Evolutionary conservation across 768 basidiomycete genomes (phyloP).

Genomic region (Mycena polygramma): DNA sequence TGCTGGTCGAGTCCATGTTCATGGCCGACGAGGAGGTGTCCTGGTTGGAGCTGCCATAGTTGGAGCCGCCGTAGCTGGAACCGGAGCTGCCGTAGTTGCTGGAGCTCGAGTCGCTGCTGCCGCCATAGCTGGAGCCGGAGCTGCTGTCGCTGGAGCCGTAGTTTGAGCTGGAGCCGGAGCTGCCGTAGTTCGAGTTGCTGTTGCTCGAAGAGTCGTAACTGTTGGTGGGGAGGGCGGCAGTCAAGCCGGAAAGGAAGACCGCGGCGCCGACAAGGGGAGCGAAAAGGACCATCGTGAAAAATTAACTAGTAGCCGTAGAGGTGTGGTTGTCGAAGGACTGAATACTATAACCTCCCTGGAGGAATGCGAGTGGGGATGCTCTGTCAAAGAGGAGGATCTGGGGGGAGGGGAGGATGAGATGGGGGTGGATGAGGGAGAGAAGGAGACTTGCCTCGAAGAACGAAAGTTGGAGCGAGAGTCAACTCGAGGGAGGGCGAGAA

Average conservation of each 20-base stretch:
- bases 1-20: constrained; percentile 43
- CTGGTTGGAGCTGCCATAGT: constrained; percentile 39
- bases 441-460: constrained; percentile 61
- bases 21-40: constrained; percentile 34
- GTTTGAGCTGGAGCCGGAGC: constrained; percentile 39
- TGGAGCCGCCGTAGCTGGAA: constrained; percentile 38
- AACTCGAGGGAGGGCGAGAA: constrained; percentile 69
- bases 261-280: constrained; percentile 67
- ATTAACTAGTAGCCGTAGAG: constrained; percentile 60
- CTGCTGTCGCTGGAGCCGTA: constrained; percentile 38
- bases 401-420: constrained; percentile 29
- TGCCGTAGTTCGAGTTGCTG: constrained; percentile 37
- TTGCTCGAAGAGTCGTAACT: constrained; percentile 34
- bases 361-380: constrained; percentile 63
- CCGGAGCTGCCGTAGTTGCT: constrained; percentile 39
- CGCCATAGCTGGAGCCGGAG: constrained; percentile 37
- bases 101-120: constrained; percentile 5
- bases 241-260: constrained; percentile 65
- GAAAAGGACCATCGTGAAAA: constrained; percentile 72
- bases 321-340: constrained; percentile 59
- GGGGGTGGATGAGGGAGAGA: constrained; percentile 1
- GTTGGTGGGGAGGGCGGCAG: constrained; percentile 56
- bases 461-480: constrained; percentile 65
- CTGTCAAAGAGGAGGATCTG: constrained; percentile 84
- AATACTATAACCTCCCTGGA: constrained; percentile 72